Base-by-base conservation (phyloP, 805 yeast genomes). In the Hanseniaspora pseudoguilliermondii region DNA sequence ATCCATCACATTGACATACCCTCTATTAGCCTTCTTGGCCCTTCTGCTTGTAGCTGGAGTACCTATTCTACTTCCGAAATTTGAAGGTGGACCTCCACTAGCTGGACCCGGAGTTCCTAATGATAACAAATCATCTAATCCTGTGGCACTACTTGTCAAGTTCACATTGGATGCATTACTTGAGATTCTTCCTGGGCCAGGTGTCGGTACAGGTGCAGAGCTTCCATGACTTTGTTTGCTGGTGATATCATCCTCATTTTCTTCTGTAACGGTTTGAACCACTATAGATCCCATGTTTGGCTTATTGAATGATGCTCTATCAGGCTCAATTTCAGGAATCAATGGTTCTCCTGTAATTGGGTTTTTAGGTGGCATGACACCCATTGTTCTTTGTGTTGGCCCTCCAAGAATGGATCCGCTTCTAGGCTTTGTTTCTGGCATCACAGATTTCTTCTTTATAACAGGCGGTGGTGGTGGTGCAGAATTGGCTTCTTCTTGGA, bases 401-500 rank as follows among this genome's bases (percentile, higher is more conserved):
- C 62, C 59, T 27, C 59, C 61, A 47, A 54, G 55, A 6, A 59
- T 59, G 58, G 73, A 69, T 57, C 66, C 72, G 46, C 69, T 71
- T 59, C 72, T 72, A 46, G 77, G 74, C 57, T 68, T 70, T 9
- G 68, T 64, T 44, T 62, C 64, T 3, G 66, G 63, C 9, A 58
- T 62, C n/a, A 66, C 61, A 5, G 66, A 64, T 57, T 69, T 70
- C 58, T 69, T 70, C 51, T 67, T 71, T 18, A 73, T 69, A 35
- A 74, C 65, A 55, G 76, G 71, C 39, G 74, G 79, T 55, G 76
- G 71, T 40, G 74, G 79, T 27, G 82, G 82, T 1, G 83, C 79
- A 4, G 95, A 93, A 5, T 96, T 91, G 2, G 91, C 83, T 2
- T 83, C 81, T 3, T 79, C 75, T 1, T 79, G 68, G 6, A 73